phyloP scores from a whole-genome alignment of 176 grass and related monocot species.

The Aegilops tauschii region DNA sequence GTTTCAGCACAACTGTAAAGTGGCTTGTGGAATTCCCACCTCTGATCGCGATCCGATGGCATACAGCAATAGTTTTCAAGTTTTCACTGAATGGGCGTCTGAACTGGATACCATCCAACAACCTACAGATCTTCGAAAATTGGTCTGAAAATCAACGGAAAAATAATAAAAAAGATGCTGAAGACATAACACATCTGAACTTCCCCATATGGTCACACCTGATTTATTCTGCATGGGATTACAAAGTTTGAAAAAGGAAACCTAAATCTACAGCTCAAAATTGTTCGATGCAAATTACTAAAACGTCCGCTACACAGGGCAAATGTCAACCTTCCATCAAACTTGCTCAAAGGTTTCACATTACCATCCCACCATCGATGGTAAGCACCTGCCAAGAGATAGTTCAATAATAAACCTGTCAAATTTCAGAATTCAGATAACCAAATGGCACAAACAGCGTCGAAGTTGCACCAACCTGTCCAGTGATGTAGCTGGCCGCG shows the following conservation, averaged over 20 bases:
- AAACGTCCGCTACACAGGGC: background rate
- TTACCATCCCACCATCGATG: constrained; percentile 76
- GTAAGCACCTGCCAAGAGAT: constrained; percentile 45
- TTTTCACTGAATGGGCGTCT: too few species aligned
- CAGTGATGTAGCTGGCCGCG: constrained; percentile 45
- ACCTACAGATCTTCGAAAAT: too few species aligned
- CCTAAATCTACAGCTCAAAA: constrained; percentile 29
- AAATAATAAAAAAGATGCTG: background rate
- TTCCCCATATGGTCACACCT: background rate
- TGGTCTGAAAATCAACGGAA: background rate
- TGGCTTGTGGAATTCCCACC: too few species aligned
- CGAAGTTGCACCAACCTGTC: constrained; percentile 40
- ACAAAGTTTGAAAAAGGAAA: background rate
- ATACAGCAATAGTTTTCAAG: too few species aligned
- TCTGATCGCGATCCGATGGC: too few species aligned
- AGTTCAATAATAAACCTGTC: background rate
- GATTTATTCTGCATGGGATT: constrained; percentile 21
- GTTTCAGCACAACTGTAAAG: too few species aligned
- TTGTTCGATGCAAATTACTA: background rate
- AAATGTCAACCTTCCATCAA: background rate
- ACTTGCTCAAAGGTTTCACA: constrained; percentile 25
- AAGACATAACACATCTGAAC: background rate
- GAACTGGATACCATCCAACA: too few species aligned
- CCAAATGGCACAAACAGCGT: background rate
- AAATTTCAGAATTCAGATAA: background rate